Conservation (phyloP, 208 protist genomes). For the Angomonas deanei region DNA sequence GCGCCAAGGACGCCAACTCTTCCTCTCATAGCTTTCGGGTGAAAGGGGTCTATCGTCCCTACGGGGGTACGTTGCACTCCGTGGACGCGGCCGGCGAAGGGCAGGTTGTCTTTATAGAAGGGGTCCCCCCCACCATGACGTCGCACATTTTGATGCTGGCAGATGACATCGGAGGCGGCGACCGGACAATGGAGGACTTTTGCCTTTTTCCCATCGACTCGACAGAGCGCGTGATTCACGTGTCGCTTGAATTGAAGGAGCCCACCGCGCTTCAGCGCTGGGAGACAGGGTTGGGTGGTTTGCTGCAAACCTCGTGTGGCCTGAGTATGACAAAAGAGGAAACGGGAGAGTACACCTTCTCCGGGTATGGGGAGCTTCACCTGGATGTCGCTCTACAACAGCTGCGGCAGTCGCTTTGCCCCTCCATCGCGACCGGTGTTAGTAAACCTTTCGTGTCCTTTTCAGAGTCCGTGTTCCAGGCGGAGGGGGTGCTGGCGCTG, state of each 20-base stretch:
- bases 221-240: slow-evolving; percentile 74
- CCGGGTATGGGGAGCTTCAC: slow-evolving; percentile 98
- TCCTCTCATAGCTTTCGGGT: too few relatives aligned
- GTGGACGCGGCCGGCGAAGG: slow-evolving; percentile 47
- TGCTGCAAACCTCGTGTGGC: slow-evolving; percentile 90
- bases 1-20: slow-evolving; percentile 50
- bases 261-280: slow-evolving; percentile 93
- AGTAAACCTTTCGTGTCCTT: slow-evolving; percentile 97
- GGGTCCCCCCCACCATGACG: too few relatives aligned
- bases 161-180: slow-evolving; percentile 17
- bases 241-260: slow-evolving; percentile 96
- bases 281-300: slow-evolving; percentile 89
- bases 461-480: slow-evolving; percentile 96
- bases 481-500: slow-evolving; percentile 63
- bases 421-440: slow-evolving; percentile 41
- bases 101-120: slow-evolving; percentile 66
- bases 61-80: slow-evolving; percentile 36
- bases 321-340: slow-evolving; percentile 94
- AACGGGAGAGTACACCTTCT: slow-evolving; percentile 96
- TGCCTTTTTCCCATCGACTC: slow-evolving; percentile 18
- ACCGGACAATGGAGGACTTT: background rate
- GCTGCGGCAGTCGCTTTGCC: slow-evolving; percentile 81
- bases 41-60: slow-evolving; percentile 49
- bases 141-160: slow-evolving; percentile 36
- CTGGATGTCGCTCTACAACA: slow-evolving; percentile 98